Evolutionary conservation across 352 stramenopile genomes (phyloP).

Genomic region (Stramenopiles sp.): DNA sequence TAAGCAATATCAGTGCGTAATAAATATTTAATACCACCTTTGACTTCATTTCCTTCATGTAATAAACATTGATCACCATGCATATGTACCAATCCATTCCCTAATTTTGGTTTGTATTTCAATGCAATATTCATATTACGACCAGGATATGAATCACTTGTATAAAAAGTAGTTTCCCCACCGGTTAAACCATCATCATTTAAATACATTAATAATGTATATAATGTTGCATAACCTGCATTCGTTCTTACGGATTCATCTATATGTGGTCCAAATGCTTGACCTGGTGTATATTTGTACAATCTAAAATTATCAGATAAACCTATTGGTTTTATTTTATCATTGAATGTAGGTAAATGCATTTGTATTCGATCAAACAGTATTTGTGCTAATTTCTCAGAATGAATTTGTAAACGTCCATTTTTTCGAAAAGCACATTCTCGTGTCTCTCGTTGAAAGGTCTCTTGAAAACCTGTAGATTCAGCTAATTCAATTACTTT

Average conservation of each 20-base stretch:
- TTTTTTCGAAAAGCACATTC: constrained; percentile 21
- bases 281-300: constrained; percentile 22
- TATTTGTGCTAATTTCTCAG: background rate
- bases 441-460: constrained; percentile 9
- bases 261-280: constrained; percentile 27
- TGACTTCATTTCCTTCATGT: constrained; percentile 23
- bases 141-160: constrained; percentile 15
- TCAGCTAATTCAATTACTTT: background rate
- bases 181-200: constrained; percentile 21
- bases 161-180: constrained; percentile 28
- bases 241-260: constrained; percentile 19
- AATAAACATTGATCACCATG: constrained; percentile 25
- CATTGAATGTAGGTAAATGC: background rate
- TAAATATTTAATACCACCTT: constrained; percentile 26
- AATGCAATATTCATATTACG: constrained; percentile 14
- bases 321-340: constrained; percentile 10
- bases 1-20: constrained; percentile 27
- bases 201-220: constrained; percentile 26
- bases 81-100: constrained; percentile 20
- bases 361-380: background rate
- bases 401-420: constrained; percentile 17
- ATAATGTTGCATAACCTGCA: constrained; percentile 17
- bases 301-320: constrained; percentile 21
- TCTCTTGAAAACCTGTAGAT: background rate
- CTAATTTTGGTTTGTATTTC: constrained; percentile 15